Conservation (phyloP, 78 protist genomes). For the Goniomonas avonlea region DNA sequence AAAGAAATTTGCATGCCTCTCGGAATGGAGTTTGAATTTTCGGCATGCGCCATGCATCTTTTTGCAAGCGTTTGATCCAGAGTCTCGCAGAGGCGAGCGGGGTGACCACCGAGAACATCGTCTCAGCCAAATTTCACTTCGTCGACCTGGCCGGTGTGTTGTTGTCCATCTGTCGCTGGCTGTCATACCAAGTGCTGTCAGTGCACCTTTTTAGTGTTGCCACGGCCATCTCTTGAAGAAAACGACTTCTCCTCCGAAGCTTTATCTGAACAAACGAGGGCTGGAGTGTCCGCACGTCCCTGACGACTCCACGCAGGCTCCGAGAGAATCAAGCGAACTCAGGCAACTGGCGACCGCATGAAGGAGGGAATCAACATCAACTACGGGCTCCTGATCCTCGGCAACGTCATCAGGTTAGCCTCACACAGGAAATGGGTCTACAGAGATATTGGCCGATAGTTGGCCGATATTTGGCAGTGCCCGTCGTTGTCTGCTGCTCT, state of each 20-base stretch:
- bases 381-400: conserved; percentile 48
- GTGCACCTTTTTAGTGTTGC: not conserved
- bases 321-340: conserved; percentile 35
- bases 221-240: not conserved
- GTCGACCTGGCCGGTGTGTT: conserved; percentile 66
- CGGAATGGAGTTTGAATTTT: too few relatives aligned
- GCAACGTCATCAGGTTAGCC: conserved; percentile 71
- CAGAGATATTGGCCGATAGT: too few relatives aligned
- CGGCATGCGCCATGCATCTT: too few relatives aligned
- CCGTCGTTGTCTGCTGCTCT: too few relatives aligned
- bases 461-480: too few relatives aligned
- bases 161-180: too few relatives aligned
- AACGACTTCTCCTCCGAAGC: not conserved
- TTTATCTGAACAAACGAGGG: too few relatives aligned
- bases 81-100: not conserved
- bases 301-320: conserved; percentile 35
- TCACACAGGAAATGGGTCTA: too few relatives aligned
- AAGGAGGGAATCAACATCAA: conserved; percentile 65
- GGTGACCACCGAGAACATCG: not conserved
- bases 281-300: too few relatives aligned
- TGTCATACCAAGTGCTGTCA: conserved; percentile 17
- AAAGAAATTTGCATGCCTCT: too few relatives aligned
- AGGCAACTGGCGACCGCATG: conserved; percentile 22
- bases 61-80: too few relatives aligned
- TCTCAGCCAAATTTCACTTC: conserved; percentile 38